phyloP scores from a whole-genome alignment of 306 rosid genomes.

The Dalbergia oliveri region DNA sequence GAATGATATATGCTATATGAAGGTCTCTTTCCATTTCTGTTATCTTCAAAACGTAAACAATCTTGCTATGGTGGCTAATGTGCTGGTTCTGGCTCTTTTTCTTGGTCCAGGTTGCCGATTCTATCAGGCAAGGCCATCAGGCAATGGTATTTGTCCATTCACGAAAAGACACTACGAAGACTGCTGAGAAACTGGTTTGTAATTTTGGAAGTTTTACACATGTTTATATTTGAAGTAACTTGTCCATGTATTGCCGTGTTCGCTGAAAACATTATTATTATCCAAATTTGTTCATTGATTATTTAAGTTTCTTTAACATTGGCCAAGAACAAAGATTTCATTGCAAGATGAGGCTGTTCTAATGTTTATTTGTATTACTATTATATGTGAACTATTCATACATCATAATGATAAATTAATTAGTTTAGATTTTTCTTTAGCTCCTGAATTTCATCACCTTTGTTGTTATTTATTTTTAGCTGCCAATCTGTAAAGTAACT shows the following conservation, averaged over 20 bases:
- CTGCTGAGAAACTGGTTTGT: slow-evolving; percentile 87
- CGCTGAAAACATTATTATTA: slow-evolving; percentile 17
- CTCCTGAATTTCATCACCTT: neutral
- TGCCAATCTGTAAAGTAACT: neutral
- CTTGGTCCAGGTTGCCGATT: slow-evolving; percentile 76
- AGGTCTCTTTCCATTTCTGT: slow-evolving; percentile 64
- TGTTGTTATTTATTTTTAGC: slow-evolving; percentile 15
- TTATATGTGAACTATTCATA: neutral
- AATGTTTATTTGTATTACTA: neutral
- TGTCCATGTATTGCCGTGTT: slow-evolving; percentile 27
- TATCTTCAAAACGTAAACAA: slow-evolving; percentile 36
- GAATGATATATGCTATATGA: slow-evolving; percentile 89
- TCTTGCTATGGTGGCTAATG: slow-evolving; percentile 45
- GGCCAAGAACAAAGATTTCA: neutral
- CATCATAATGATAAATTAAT: neutral
- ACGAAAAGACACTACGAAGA: slow-evolving; percentile 93
- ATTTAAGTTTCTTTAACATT: neutral
- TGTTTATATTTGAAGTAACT: slow-evolving; percentile 41
- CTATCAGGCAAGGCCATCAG: slow-evolving; percentile 90
- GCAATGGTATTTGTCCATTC: slow-evolving; percentile 99
- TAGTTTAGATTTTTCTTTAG: neutral
- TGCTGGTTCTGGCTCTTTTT: slow-evolving; percentile 36
- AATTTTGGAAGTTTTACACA: slow-evolving; percentile 31
- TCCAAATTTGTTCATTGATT: slow-evolving; percentile 13
- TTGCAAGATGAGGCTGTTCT: neutral